Evolutionary conservation across 371 early-diverging fungal genomes (phyloP).

Genomic region (Syncephalastrum sp.): DNA sequence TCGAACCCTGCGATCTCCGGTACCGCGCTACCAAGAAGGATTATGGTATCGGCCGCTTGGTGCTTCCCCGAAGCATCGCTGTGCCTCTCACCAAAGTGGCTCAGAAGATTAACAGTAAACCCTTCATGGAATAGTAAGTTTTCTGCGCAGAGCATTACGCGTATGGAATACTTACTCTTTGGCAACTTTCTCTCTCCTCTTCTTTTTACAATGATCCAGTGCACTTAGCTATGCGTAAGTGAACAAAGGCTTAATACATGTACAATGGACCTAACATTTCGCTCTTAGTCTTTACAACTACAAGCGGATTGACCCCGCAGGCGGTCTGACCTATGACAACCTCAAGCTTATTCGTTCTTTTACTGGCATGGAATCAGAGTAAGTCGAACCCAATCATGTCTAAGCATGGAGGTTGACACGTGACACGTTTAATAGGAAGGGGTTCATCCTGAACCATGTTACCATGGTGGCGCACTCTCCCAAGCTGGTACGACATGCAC

Average conservation of each 20-base stretch:
- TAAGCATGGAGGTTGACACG: too few species aligned
- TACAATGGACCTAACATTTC: background rate
- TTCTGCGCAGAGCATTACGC: constrained; percentile 7
- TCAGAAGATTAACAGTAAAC: constrained; percentile 71
- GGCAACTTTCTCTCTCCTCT: constrained; percentile 1
- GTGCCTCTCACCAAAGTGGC: constrained; percentile 75
- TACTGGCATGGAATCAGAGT: constrained; percentile 71
- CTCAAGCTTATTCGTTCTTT: constrained; percentile 76
- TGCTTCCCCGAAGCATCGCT: constrained; percentile 77
- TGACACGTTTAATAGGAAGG: constrained; percentile 50
- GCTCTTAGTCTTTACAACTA: constrained; percentile 75
- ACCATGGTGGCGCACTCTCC: constrained; percentile 83
- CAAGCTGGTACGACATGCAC: constrained; percentile 58
- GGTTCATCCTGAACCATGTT: constrained; percentile 82
- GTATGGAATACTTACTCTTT: background rate
- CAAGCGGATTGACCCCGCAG: constrained; percentile 58
- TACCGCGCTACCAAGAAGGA: constrained; percentile 58
- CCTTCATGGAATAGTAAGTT: constrained; percentile 83
- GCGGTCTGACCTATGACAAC: constrained; percentile 66
- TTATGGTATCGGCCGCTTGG: constrained; percentile 78
- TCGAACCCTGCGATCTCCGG: constrained; percentile 85
- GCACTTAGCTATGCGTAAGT: constrained; percentile 43
- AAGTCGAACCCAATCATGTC: constrained; percentile 19
- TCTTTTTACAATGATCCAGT: constrained; percentile 13
- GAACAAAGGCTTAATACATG: background rate